phyloP scores from a whole-genome alignment of 257 asterid genomes.

The Capsicum chinense region DNA sequence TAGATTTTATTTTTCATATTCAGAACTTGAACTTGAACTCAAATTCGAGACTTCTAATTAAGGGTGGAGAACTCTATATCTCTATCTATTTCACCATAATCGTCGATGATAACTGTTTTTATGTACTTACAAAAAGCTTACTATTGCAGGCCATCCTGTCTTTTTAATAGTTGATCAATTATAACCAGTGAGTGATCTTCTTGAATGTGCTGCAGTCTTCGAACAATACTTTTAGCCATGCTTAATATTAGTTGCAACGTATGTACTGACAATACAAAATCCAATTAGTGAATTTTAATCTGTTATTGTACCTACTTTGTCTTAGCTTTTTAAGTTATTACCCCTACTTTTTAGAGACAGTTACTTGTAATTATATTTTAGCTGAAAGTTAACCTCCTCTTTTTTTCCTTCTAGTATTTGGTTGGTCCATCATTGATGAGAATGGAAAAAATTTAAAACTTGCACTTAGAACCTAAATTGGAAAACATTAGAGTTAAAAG shows the following conservation, averaged over 20 bases:
- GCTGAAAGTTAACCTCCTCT: neutral
- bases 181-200: neutral
- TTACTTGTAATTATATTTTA: neutral
- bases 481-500: neutral
- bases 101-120: neutral
- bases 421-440: conserved; percentile 7
- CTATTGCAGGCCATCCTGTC: neutral
- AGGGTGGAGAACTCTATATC: neutral
- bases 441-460: neutral
- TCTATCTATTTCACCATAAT: neutral
- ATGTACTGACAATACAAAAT: neutral
- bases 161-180: neutral
- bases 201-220: neutral
- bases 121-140: neutral
- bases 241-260: neutral
- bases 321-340: neutral
- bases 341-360: neutral
- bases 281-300: neutral
- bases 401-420: neutral
- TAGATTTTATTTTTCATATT: neutral
- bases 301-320: neutral
- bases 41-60: neutral
- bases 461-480: neutral
- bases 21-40: accelerated
- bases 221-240: neutral